phyloP scores from a whole-genome alignment of 225 moss, liverwort and hornwort species.

The Rhytidiadelphus loreus region DNA sequence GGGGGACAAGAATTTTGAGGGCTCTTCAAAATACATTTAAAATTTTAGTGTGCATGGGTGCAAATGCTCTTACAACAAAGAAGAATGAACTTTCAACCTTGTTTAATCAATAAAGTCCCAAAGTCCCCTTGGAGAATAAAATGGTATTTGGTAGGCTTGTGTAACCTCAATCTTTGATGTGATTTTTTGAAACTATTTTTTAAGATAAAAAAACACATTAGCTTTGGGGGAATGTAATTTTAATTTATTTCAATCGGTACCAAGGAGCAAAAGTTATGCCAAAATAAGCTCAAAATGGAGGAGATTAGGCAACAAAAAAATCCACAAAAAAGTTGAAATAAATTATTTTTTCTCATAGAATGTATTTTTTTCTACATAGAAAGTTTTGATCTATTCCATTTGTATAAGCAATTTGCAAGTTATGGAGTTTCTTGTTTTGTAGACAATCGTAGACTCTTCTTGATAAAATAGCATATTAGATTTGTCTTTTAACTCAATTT shows the following conservation, averaged over 20 bases:
- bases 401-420: not conserved
- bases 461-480: not conserved
- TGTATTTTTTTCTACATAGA: not conserved
- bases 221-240: not conserved
- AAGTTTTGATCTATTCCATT: too few relatives aligned
- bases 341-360: too few relatives aligned
- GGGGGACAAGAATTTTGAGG: too few relatives aligned
- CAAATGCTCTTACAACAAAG: not conserved
- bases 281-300: not conserved
- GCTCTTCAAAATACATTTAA: not conserved
- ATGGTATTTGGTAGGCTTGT: not conserved
- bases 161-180: not conserved
- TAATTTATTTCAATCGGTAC: not conserved
- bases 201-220: not conserved
- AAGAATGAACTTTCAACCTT: not conserved
- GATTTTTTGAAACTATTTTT: not conserved
- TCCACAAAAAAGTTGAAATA: not conserved
- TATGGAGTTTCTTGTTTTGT: not conserved
- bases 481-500: not conserved
- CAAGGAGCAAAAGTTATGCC: rapidly evolving
- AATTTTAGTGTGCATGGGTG: rapidly evolving
- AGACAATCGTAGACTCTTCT: not conserved
- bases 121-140: rapidly evolving
- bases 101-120: not conserved
- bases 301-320: rapidly evolving